Evolutionary conservation across 225 moss, liverwort and hornwort species (phyloP).

Genomic region (Physcomitrellopsis africana): DNA sequence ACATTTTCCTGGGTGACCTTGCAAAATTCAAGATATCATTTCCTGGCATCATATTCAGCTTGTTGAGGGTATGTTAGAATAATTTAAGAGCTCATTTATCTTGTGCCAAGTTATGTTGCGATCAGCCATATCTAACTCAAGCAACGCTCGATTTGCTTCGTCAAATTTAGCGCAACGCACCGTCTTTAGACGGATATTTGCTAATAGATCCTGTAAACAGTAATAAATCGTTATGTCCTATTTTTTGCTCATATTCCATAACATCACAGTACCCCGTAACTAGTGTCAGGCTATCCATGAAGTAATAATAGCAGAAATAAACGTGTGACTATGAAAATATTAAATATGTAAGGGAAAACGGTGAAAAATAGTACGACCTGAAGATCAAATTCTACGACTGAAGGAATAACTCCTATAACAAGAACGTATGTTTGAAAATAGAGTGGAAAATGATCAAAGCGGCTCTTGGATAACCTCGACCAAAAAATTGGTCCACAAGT

Average conservation of each 20-base stretch:
- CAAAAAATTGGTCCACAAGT: constrained; percentile 97
- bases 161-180: constrained; percentile 84
- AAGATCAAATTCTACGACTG: constrained; percentile 97
- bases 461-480: constrained; percentile 92
- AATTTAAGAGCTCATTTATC: constrained; percentile 16
- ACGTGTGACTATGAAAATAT: not conserved
- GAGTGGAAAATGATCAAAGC: constrained; percentile 84
- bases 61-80: constrained; percentile 68
- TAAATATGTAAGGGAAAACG: not conserved
- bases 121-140: constrained; percentile 82
- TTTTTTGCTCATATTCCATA: not conserved
- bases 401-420: constrained; percentile 93
- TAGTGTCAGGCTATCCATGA: constrained; percentile 20
- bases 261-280: not conserved
- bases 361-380: constrained; percentile 50
- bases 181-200: constrained; percentile 94
- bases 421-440: constrained; percentile 98
- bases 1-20: constrained; percentile 93
- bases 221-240: constrained; percentile 14
- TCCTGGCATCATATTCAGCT: constrained; percentile 87
- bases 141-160: constrained; percentile 87
- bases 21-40: constrained; percentile 91
- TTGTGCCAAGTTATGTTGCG: constrained; percentile 40
- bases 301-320: constrained; percentile 2
- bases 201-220: constrained; percentile 79